phyloP scores from a whole-genome alignment of 2,329 filamentous ascomycete genomes.

The Alternaria consortialis region DNA sequence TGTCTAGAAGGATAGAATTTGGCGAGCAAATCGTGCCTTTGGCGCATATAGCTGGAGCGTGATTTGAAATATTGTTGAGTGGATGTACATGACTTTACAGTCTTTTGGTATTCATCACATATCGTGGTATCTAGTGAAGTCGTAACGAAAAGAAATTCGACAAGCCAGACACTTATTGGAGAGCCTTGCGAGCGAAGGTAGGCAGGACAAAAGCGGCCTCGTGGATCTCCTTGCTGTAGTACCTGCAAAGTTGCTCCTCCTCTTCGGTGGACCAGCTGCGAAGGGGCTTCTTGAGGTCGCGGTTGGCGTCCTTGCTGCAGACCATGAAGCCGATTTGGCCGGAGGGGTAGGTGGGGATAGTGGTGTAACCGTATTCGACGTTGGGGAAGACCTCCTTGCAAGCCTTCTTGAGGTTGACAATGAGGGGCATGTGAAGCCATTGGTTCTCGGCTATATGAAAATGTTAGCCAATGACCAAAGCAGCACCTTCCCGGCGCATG shows the following conservation, averaged over 20 bases:
- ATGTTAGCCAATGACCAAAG: conserved; percentile 35
- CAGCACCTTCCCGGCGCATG: conserved; percentile 29
- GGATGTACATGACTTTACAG: conserved; percentile 20
- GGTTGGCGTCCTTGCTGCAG: conserved; percentile 90
- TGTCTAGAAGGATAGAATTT: neutral
- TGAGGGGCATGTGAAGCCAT: conserved; percentile 96
- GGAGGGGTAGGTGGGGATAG: conserved; percentile 97
- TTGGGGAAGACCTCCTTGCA: conserved; percentile 97
- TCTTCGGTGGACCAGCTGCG: conserved; percentile 84
- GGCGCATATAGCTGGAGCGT: neutral
- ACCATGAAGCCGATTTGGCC: conserved; percentile 99
- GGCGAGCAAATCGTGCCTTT: neutral
- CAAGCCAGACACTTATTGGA: conserved; percentile 51
- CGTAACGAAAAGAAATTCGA: conserved; percentile 25
- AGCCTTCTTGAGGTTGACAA: conserved; percentile 93
- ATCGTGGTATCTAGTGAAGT: conserved; percentile 46
- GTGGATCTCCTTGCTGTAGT: conserved; percentile 98
- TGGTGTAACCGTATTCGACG: conserved; percentile 98
- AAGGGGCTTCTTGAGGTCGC: conserved; percentile 85
- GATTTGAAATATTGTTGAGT: neutral
- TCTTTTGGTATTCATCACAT: conserved; percentile 37
- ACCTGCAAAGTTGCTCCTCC: conserved; percentile 90
- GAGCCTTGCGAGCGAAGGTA: conserved; percentile 85
- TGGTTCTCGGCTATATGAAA: conserved; percentile 85
- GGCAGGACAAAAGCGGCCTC: conserved; percentile 92